Base-by-base conservation (phyloP, 176 grass and related monocot genomes). In the Carex pumila region DNA sequence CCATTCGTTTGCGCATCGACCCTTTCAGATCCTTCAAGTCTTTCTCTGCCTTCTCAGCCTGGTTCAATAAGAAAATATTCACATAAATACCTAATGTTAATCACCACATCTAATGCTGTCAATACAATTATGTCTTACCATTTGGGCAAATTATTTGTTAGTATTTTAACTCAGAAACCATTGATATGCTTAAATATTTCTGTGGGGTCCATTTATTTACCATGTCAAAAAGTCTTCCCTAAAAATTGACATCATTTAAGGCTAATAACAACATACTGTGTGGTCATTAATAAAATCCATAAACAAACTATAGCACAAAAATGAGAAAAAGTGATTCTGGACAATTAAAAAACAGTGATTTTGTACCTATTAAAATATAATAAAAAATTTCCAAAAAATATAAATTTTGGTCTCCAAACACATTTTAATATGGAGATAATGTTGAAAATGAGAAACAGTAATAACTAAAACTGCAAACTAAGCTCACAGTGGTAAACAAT, bases 1-100 rank as follows among this genome's bases (percentile, higher is more conserved):
- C 92, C 95, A 98, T 98, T 85, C 92, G 83, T 85, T 98, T 95
- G 81, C 95, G 89, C 92, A 98, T 98, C 18, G 93, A 92, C 69
- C 93, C 92, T 89, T 98, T 98, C 47, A 98, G 89, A 56, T 98
- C 95, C 75, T 88, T 93, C 54, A 93, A 91, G 70, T 98, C 93
- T 63, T 36, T 90, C 81, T 98, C 95, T 56, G 95, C 95, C 83
- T 95, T 98, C 85, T 98, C 90, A 5, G 93, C 95, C 95, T 98
- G 85, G 56, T 39, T 64, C 10, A 21, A 64, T 65, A 31, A 79
- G 6, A 80, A 82, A 22, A 45, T 29, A 82, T 21, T 73, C 31
- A 47, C 14, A 65, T 79, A 18, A 65, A 31, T 32, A 30, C 21
- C 19, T 25, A 25, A 25, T 25, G 25, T 25, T 25, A 25, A 25